These are phyloP conservation scores for Geotrichum europaeum DNA, from an alignment of 1,139 yeast genomes.

Conservation along the genomic window DNA sequence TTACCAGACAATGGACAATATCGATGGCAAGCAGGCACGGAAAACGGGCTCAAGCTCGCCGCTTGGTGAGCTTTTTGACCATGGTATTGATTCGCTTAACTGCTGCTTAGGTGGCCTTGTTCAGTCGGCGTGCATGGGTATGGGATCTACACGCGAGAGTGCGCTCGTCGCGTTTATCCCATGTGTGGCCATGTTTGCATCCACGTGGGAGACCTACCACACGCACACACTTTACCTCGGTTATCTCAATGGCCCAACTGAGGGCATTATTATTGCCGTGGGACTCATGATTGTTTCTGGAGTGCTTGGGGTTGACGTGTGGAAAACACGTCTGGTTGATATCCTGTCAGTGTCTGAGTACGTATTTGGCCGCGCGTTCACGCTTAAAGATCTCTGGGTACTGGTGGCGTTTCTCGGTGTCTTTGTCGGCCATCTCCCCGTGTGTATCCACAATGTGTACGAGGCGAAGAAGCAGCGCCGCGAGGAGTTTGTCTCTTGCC, in stretches of 20 bases:
- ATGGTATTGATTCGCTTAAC: constrained; percentile 73
- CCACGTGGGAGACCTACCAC: constrained; percentile 79
- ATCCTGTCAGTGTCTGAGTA: constrained; percentile 16
- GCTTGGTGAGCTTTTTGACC: constrained; percentile 74
- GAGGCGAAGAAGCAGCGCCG: constrained; percentile 41
- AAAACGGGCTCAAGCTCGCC: constrained; percentile 73
- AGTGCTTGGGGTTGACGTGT: constrained; percentile 53
- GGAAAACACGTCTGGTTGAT: constrained; percentile 36
- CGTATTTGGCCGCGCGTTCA: constrained; percentile 31
- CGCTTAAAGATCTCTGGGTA: constrained; percentile 34
- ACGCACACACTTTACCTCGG: constrained; percentile 67
- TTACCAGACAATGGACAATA: constrained; percentile 80
- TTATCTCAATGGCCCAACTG: constrained; percentile 72
- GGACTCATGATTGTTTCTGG: constrained; percentile 53
- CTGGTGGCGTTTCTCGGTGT: constrained; percentile 45
- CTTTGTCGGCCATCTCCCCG: constrained; percentile 43
- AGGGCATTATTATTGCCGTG: constrained; percentile 62
- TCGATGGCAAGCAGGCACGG: constrained; percentile 80
- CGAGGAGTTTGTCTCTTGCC: constrained; percentile 44
- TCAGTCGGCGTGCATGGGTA: constrained; percentile 38
- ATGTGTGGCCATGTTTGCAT: constrained; percentile 61
- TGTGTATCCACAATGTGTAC: constrained; percentile 51
- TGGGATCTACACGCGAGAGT: constrained; percentile 37
- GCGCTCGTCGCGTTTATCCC: constrained; percentile 56
- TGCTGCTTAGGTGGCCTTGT: constrained; percentile 42